Evolutionary conservation across 352 stramenopile species (phyloP).

Genomic region (Pythium phragmiticola): DNA sequence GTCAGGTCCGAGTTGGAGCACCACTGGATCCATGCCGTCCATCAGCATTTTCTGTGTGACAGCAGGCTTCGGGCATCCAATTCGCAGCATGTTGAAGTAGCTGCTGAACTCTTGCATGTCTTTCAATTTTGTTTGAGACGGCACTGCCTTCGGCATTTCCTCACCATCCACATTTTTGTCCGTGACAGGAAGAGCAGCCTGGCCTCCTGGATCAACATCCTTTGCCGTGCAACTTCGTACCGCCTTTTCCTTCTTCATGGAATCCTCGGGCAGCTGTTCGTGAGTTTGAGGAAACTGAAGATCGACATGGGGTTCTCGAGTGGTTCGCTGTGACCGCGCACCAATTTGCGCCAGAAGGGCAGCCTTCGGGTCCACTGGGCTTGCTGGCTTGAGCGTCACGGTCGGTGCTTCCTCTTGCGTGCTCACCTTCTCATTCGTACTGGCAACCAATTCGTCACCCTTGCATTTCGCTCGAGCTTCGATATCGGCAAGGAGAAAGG

Average conservation of each 20-base stretch:
- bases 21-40: conserved; percentile 82
- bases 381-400: background rate
- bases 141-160: background rate
- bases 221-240: conserved; percentile 76
- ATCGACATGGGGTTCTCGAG: background rate
- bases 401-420: background rate
- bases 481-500: background rate
- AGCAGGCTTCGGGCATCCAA: conserved; percentile 87
- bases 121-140: conserved; percentile 37
- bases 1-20: conserved; percentile 61
- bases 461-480: background rate
- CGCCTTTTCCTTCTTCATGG: conserved; percentile 53
- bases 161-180: background rate
- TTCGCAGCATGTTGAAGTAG: conserved; percentile 95
- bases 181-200: conserved; percentile 15
- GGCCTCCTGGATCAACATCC: conserved; percentile 48
- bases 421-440: background rate
- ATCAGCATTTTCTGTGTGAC: conserved; percentile 91
- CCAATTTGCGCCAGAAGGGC: conserved; percentile 20
- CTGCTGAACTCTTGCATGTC: conserved; percentile 69
- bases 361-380: conserved; percentile 10
- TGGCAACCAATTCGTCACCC: background rate
- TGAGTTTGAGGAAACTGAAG: background rate
- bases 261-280: background rate
- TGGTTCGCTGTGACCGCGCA: conserved; percentile 3